Evolutionary conservation across 495 filamentous ascomycete genomes (phyloP).

Genomic region (Aspergillus conjunctus): DNA sequence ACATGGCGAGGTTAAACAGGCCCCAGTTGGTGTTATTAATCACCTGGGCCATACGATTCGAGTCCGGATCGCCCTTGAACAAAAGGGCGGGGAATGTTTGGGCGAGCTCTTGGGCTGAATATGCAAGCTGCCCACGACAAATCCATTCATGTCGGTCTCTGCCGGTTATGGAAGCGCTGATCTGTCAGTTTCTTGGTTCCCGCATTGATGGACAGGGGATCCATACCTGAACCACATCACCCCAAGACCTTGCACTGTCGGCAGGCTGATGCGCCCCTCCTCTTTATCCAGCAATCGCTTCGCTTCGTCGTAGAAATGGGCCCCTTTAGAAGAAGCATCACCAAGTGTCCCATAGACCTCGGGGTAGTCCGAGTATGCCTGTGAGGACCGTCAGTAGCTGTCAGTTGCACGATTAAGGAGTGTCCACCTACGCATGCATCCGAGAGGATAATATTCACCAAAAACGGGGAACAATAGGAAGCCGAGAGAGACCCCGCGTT

Average conservation of each 20-base stretch:
- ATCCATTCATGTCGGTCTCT: conserved; percentile 39
- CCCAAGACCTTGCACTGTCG: conserved; percentile 32
- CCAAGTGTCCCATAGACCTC: conserved; percentile 24
- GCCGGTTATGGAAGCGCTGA: conserved; percentile 35
- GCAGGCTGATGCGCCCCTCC: conserved; percentile 30
- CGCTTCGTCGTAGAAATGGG: conserved; percentile 34
- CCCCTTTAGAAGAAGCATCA: conserved; percentile 22
- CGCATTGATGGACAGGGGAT: not conserved
- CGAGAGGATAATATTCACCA: conserved; percentile 49
- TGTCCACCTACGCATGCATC: conserved; percentile 32
- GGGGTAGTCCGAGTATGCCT: conserved; percentile 31
- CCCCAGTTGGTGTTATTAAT: conserved; percentile 36
- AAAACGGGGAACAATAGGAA: conserved; percentile 43
- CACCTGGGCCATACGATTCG: conserved; percentile 14
- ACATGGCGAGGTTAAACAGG: conserved; percentile 39
- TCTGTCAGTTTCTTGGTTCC: not conserved
- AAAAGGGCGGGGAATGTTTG: conserved; percentile 15
- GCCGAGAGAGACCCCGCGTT: conserved; percentile 22
- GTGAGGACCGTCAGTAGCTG: not conserved
- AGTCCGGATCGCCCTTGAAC: conserved; percentile 24
- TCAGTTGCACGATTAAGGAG: not conserved
- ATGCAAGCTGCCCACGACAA: conserved; percentile 31
- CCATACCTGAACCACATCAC: conserved; percentile 33
- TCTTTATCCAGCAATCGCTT: conserved; percentile 34
- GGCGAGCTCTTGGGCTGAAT: conserved; percentile 27